phyloP scores from a whole-genome alignment of 1,284 basidiomycete species.

The Macrocystidia cucumis region DNA sequence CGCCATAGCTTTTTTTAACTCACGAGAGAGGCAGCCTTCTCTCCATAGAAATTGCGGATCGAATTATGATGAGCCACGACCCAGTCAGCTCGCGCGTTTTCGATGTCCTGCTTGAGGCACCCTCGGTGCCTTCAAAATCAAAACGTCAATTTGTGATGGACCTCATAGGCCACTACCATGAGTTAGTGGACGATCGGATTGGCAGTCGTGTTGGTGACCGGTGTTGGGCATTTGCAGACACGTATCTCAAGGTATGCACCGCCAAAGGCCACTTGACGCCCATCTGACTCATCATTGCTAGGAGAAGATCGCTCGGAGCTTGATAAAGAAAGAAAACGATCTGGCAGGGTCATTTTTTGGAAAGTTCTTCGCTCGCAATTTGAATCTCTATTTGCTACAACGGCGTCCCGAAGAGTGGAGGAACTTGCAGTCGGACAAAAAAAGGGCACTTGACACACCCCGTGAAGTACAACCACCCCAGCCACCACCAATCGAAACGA shows the following conservation, averaged over 20 bases:
- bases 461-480: constrained; percentile 5
- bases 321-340: constrained; percentile 62
- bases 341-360: constrained; percentile 78
- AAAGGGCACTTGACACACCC: constrained; percentile 11
- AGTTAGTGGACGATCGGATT: constrained; percentile 79
- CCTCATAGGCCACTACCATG: constrained; percentile 72
- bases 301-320: constrained; percentile 85
- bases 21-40: constrained; percentile 65
- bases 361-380: constrained; percentile 75
- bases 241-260: constrained; percentile 72
- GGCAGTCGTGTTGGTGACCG: constrained; percentile 86
- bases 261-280: constrained; percentile 7
- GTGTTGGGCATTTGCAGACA: constrained; percentile 83
- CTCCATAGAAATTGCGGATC: constrained; percentile 45
- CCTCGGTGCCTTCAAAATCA: constrained; percentile 56
- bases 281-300: constrained; percentile 20
- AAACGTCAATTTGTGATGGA: constrained; percentile 68
- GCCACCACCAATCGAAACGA: constrained; percentile 21
- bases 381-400: constrained; percentile 75
- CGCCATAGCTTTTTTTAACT: constrained; percentile 7
- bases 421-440: constrained; percentile 35
- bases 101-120: constrained; percentile 69
- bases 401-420: constrained; percentile 82
- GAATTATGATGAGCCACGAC: constrained; percentile 64
- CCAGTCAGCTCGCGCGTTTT: constrained; percentile 76